Percentiles rank a stretch among this genome's conserved stretches.
Conservation (phyloP, 2,329 filamentous ascomycete genomes). For the Blumeria graminis region DNA sequence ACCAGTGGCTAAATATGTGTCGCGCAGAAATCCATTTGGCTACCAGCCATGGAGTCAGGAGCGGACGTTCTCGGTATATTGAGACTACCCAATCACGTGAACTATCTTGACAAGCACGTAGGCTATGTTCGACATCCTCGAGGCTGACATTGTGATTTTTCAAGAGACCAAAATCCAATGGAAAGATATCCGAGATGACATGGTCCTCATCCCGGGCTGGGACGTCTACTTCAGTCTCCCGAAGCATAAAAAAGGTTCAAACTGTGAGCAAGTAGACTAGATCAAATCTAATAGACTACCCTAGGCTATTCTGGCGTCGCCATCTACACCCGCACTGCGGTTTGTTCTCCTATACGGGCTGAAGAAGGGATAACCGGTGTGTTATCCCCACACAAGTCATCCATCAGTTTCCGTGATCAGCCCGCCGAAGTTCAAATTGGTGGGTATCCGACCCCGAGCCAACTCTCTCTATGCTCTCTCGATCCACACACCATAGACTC, state of each 20-base stretch:
- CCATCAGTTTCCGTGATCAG: slow-evolving; percentile 48
- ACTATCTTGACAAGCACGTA: slow-evolving; percentile 13
- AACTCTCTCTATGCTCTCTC: slow-evolving; percentile 35
- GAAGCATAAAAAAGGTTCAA: slow-evolving; percentile 73
- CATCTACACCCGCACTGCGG: slow-evolving; percentile 75
- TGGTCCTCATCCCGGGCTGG: slow-evolving; percentile 88
- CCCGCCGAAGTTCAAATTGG: slow-evolving; percentile 57
- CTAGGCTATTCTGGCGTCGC: slow-evolving; percentile 85
- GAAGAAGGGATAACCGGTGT: slow-evolving; percentile 85
- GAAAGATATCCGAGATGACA: slow-evolving; percentile 80
- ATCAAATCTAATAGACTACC: neutral
- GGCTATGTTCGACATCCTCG: slow-evolving; percentile 85
- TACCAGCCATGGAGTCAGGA: slow-evolving; percentile 62
- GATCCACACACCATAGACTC: slow-evolving; percentile 59
- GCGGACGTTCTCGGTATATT: slow-evolving; percentile 38
- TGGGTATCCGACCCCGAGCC: slow-evolving; percentile 52
- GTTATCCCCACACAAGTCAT: slow-evolving; percentile 47
- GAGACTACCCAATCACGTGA: neutral
- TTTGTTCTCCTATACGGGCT: slow-evolving; percentile 64
- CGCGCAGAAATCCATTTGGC: slow-evolving; percentile 48
- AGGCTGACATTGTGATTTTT: slow-evolving; percentile 81
- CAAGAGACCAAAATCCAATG: slow-evolving; percentile 93
- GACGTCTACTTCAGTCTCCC: slow-evolving; percentile 91
- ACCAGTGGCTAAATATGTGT: too few species aligned
- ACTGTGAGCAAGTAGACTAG: neutral